Conservation (phyloP, 176 grass and related monocot genomes). For the Musa schizocarpa region DNA sequence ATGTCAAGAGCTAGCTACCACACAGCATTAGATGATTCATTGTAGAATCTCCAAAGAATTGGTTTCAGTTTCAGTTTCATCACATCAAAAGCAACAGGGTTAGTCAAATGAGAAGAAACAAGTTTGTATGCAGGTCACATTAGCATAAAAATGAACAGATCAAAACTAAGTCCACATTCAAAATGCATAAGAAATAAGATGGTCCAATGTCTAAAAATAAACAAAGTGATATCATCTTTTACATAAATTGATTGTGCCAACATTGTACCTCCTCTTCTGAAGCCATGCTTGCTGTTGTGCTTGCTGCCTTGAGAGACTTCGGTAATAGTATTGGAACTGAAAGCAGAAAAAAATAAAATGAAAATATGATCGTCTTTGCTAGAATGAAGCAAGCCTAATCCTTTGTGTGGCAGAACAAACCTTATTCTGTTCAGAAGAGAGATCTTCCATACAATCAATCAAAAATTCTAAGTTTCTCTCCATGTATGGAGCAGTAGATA, state of each 20-base stretch:
- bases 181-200: neutral
- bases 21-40: neutral
- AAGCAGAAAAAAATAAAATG: constrained; percentile 12
- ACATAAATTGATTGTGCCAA: neutral
- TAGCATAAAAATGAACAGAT: neutral
- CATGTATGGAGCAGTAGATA: constrained; percentile 93
- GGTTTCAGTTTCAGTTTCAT: neutral
- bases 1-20: neutral
- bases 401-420: constrained; percentile 16
- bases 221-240: neutral
- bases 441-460: constrained; percentile 99
- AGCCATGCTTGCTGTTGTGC: constrained; percentile 91
- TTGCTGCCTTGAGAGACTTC: constrained; percentile 81
- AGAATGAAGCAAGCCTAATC: neutral
- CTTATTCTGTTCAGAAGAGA: constrained; percentile 92
- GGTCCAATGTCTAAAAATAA: neutral
- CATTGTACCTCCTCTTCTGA: constrained; percentile 81
- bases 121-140: neutral
- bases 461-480: constrained; percentile 97
- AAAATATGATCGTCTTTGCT: neutral
- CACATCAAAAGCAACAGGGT: neutral
- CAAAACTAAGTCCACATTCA: neutral
- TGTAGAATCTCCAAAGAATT: neutral
- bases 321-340: constrained; percentile 99
- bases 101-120: neutral